These are phyloP conservation scores for Paralagenidium karlingii DNA, from an alignment of 352 stramenopile species.

Conservation along the genomic window DNA sequence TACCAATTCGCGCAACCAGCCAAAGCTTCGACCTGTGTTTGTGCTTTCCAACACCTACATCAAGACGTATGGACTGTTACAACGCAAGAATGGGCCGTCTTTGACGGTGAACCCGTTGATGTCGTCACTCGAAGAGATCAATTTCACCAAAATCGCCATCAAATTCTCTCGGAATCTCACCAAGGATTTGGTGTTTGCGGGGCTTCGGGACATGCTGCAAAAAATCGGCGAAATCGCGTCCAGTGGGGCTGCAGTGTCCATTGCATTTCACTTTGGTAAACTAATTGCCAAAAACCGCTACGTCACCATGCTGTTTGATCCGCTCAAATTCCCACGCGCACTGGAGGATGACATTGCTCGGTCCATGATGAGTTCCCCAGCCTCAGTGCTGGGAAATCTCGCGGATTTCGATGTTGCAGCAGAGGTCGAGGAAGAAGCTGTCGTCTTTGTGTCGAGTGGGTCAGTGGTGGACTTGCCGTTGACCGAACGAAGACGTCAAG, in stretches of 20 bases:
- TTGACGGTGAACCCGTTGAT: constrained; percentile 13
- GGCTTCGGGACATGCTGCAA: constrained; percentile 55
- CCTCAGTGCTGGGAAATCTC: constrained; percentile 28
- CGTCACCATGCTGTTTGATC: constrained; percentile 59
- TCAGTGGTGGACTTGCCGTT: neutral
- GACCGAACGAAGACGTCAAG: neutral
- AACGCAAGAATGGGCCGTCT: constrained; percentile 27
- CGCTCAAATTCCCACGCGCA: constrained; percentile 33
- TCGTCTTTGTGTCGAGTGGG: neutral
- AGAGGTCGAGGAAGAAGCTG: too few species aligned
- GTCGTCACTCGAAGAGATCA: constrained; percentile 65
- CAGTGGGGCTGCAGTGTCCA: constrained; percentile 35
- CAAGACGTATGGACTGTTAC: constrained; percentile 43
- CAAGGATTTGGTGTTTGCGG: constrained; percentile 60
- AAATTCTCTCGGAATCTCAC: constrained; percentile 64
- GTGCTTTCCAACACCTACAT: constrained; percentile 55
- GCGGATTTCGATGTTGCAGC: constrained; percentile 43
- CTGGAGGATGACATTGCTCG: constrained; percentile 45
- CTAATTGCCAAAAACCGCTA: constrained; percentile 68
- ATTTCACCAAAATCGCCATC: constrained; percentile 76
- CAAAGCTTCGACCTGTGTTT: constrained; percentile 40
- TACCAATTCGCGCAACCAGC: constrained; percentile 41
- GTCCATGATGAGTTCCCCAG: constrained; percentile 33
- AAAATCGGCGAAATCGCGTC: constrained; percentile 51
- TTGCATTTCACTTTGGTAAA: constrained; percentile 49